phyloP scores from a whole-genome alignment of 2,329 filamentous ascomycete genomes.

The Microsporum ferrugineum region DNA sequence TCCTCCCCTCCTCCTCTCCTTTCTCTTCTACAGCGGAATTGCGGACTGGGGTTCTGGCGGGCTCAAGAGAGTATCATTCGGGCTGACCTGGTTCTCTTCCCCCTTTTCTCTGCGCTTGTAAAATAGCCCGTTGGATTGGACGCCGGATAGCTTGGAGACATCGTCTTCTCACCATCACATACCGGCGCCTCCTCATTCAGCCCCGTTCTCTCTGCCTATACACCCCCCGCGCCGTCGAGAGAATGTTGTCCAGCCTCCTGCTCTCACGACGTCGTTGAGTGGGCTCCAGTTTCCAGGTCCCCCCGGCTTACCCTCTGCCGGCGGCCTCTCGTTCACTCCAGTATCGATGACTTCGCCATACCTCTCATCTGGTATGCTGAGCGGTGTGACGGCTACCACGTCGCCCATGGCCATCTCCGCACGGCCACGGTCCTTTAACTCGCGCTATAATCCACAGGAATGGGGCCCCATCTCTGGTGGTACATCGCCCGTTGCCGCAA shows the following conservation, averaged over 20 bases:
- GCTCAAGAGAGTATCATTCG: neutral
- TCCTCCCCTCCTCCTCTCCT: neutral
- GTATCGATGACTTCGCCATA: constrained; percentile 24
- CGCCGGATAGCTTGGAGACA: neutral
- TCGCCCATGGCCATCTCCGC: constrained; percentile 35
- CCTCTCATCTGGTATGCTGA: constrained; percentile 24
- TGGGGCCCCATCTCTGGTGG: constrained; percentile 32
- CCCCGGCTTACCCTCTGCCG: constrained; percentile 22
- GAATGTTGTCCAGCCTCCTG: constrained; percentile 32
- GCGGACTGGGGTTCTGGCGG: neutral
- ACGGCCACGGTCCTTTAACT: constrained; percentile 31
- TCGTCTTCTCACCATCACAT: constrained; percentile 11
- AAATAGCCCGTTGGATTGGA: neutral
- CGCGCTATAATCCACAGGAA: constrained; percentile 40
- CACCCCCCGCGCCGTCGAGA: constrained; percentile 27
- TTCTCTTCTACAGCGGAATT: neutral
- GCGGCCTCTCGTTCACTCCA: constrained; percentile 14
- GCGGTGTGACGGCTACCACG: constrained; percentile 17
- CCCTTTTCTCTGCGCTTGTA: neutral
- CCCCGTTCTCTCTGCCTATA: constrained; percentile 22
- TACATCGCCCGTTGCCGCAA: constrained; percentile 10
- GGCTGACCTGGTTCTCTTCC: neutral
- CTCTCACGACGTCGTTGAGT: constrained; percentile 32
- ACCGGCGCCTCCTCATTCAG: constrained; percentile 13
- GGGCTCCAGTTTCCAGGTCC: constrained; percentile 27